phyloP scores from a whole-genome alignment of 164 flowering plant species.

The Brasenia schreberi region DNA sequence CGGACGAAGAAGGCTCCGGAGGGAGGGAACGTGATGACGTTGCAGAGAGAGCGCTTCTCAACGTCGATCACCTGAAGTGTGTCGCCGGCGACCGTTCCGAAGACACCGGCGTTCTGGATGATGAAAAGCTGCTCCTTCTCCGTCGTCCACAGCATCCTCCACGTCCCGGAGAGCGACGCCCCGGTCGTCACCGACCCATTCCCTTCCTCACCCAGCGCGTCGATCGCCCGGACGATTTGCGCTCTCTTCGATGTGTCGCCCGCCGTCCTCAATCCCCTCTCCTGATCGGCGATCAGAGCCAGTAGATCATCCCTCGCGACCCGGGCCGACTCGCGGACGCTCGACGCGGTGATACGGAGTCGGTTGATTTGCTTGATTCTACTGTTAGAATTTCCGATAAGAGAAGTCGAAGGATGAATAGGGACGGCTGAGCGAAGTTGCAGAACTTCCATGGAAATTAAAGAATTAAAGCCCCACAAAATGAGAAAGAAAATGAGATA shows the following conservation, averaged over 20 bases:
- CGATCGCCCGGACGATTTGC: constrained; percentile 52
- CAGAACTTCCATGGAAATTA: neutral
- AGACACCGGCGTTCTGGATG: constrained; percentile 54
- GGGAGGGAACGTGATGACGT: constrained; percentile 90
- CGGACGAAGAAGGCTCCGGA: constrained; percentile 86
- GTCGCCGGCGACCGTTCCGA: constrained; percentile 77
- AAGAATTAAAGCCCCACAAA: too few species aligned
- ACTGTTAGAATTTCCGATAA: neutral
- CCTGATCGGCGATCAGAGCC: constrained; percentile 57
- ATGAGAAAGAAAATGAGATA: too few species aligned
- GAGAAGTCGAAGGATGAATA: neutral
- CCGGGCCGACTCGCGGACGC: neutral
- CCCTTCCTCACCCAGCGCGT: constrained; percentile 40
- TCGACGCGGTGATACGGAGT: neutral
- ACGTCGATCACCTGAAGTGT: constrained; percentile 92
- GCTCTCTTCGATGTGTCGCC: constrained; percentile 33
- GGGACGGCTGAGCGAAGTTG: neutral
- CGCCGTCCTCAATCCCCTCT: constrained; percentile 74
- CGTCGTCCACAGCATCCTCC: constrained; percentile 95
- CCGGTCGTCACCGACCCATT: constrained; percentile 47
- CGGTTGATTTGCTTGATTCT: neutral
- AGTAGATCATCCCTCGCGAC: constrained; percentile 54
- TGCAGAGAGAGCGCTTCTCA: constrained; percentile 32
- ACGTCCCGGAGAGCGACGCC: constrained; percentile 66
- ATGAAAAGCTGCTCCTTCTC: constrained; percentile 96